Evolutionary conservation across 176 grass and related monocot genomes (phyloP).

Genomic region (Thinopyrum elongatum): DNA sequence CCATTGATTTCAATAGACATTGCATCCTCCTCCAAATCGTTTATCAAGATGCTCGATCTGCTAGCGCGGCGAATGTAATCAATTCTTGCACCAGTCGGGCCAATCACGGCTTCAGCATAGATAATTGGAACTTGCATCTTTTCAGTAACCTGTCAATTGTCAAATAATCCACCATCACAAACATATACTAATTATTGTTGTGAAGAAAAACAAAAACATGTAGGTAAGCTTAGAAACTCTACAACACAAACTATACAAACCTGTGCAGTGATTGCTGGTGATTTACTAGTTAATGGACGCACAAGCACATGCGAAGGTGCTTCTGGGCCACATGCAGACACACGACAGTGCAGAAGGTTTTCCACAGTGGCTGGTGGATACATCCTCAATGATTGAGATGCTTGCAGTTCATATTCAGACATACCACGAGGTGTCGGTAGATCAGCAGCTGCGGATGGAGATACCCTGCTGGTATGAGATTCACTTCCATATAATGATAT

Average conservation of each 20-base stretch:
- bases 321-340: constrained; percentile 41
- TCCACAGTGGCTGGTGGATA: constrained; percentile 34
- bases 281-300: constrained; percentile 15
- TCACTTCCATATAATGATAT: constrained; percentile 31
- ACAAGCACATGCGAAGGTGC: not conserved
- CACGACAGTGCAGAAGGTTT: constrained; percentile 38
- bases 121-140: constrained; percentile 49
- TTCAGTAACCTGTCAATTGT: constrained; percentile 37
- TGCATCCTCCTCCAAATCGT: not conserved
- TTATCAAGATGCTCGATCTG: constrained; percentile 36
- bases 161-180: constrained; percentile 15
- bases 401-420: constrained; percentile 23
- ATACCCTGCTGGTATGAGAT: constrained; percentile 12
- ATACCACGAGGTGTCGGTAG: not conserved
- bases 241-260: constrained; percentile 29
- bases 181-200: constrained; percentile 24
- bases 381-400: constrained; percentile 33
- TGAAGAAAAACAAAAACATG: constrained; percentile 5
- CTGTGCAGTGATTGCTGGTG: constrained; percentile 21
- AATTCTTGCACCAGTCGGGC: constrained; percentile 46
- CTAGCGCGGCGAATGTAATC: constrained; percentile 48
- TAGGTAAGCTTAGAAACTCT: not conserved
- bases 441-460: constrained; percentile 28
- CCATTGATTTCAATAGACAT: constrained; percentile 53
- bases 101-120: constrained; percentile 52